Evolutionary conservation across 1,284 basidiomycete genomes (phyloP).

Genomic region (Pulchroboletus neoregius): DNA sequence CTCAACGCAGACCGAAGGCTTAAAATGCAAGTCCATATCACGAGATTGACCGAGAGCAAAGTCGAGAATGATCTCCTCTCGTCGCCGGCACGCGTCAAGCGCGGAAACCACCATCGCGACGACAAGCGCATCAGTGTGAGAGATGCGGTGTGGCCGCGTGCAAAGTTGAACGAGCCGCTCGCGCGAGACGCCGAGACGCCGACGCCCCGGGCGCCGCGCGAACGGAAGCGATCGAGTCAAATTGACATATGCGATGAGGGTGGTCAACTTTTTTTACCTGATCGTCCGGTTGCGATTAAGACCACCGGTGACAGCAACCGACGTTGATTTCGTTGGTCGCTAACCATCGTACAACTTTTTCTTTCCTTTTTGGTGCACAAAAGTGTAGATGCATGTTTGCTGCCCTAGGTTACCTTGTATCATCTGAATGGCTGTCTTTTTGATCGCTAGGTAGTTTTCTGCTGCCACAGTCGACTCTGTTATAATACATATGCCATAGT

Average conservation of each 20-base stretch:
- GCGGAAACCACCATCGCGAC: not conserved
- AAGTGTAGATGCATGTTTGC: not conserved
- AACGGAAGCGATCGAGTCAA: not conserved
- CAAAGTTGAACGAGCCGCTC: not conserved
- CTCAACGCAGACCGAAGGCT: conserved; percentile 4
- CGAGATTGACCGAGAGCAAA: conserved; percentile 1
- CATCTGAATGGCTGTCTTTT: not conserved
- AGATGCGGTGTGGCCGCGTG: conserved; percentile 1
- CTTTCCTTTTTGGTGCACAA: not conserved
- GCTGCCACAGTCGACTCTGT: too few species aligned
- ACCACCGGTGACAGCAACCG: not conserved
- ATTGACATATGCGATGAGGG: not conserved
- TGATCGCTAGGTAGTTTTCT: not conserved
- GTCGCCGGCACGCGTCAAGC: not conserved
- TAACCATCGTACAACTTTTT: not conserved
- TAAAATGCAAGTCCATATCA: conserved; percentile 8
- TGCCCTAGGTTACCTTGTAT: not conserved
- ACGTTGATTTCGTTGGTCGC: not conserved
- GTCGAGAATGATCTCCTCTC: not conserved
- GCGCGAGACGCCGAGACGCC: too few species aligned
- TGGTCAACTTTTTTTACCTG: not conserved
- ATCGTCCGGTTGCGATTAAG: not conserved
- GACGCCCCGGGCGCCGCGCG: not conserved
- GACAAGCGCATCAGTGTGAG: not conserved
- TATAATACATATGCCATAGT: too few species aligned